Base-by-base conservation (phyloP, 176 grass and related monocot species). In the Oryza nivara region DNA sequence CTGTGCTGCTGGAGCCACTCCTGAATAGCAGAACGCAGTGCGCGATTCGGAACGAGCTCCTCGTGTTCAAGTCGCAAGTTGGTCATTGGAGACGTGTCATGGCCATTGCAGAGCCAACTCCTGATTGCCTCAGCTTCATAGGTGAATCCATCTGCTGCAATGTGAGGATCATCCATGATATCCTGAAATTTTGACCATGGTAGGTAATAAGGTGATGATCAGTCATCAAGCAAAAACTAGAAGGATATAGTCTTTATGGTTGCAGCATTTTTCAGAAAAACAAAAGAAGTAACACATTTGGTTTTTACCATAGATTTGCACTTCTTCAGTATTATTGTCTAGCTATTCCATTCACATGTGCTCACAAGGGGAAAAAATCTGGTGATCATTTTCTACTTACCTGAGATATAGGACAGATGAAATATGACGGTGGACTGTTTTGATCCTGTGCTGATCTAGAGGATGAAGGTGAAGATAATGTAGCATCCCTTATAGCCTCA, bases 21-120 rank as follows among this genome's bases (percentile, higher is more conserved):
- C 67, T 83, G 83, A 35, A 86, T 90, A 68, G 79, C 88, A 3
- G 88, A 90, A 6, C 88, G 88, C 19, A 90, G 88, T 1, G 78
- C 56, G 1, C 23, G 74, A 15, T 86, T 86, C 10, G 84, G 88
- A 46, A 79, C 74, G 79, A 86, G 88, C 26, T 60, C 11, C 7
- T 63, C 60, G 15, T 86, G 83, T 36, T 82, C 20, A 9, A 90
- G 88, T 0, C 0, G 78, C 79, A 86, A 40, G 74, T 86, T 90
- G 46, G 83, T 90, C 88, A 86, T 86, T 3, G 83, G 88, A 28
- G 88, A 90, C 5, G 83, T 86, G 36, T 67, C 58, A 26, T 71
- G 68, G 34, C 67, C 88, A 3, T 6, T 41, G 40, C 22, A 35
- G 12, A 86, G 8, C 88, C 88, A 86, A 15, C 46, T 45, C 78